Base-by-base conservation (phyloP, 768 basidiomycete species). In the Chalciporus pseudorubinellus region DNA sequence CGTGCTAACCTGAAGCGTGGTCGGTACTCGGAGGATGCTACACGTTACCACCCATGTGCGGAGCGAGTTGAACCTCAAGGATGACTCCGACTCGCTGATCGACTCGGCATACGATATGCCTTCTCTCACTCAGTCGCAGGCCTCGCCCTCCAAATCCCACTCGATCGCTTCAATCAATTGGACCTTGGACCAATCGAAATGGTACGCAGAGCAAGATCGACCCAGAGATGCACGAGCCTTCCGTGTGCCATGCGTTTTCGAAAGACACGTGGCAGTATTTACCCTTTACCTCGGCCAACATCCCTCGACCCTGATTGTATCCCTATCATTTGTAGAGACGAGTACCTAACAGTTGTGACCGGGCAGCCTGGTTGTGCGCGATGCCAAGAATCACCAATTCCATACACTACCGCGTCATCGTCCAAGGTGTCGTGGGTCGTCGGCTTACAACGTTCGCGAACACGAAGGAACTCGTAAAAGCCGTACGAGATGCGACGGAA, bases 401-500 rank as follows among this genome's bases (percentile, higher is more conserved):
- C 9, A 9, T 16, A 20, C 39, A 44, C n/a, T 42, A 53, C 18
- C 24, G 48, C 22, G 18, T 53, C 6, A 33, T 53, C 6, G 42
- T 53, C 19, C 48, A 50, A 12, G 44, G 22, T 51, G 26, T 46
- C 4, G 24, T 51, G 11, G 50, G 50, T 4, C 43, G 34, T 6
- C 18, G 16, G 2, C 21, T 40, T 13, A 45, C 22, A 5, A 12
- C 19, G 4, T 49, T 49, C 26, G 18, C 21, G 14, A 34, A 7
- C 39, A 40, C 48, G 5, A 26, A 41, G n/a, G 54, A 61, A 47
- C 50, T 59, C 31, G 42, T 62, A 10, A 45, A 33, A 24, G 60
- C 47, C 4, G 41, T 67, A 8, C 40, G 39, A 2, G 58, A 65
- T 44, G 60, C 62, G n/a, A 44, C 56, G 42, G 24, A n/a, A 18